Percentiles rank a stretch among this genome's conserved stretches.
Conservation (phyloP, 1,139 yeast genomes). For the Suhomyces coccinellae region DNA sequence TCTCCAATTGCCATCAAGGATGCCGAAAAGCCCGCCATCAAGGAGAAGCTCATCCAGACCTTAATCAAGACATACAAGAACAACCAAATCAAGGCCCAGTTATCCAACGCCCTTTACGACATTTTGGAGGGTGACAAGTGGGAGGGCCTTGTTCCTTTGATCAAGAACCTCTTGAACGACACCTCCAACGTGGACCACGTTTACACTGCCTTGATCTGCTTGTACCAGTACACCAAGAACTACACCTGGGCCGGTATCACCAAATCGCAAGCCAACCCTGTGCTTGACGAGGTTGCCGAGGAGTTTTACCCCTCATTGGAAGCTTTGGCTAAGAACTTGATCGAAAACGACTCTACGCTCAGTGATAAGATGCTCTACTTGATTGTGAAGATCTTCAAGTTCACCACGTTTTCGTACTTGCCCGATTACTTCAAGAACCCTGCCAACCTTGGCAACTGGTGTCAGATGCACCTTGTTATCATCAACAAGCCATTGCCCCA, state of each 20-base stretch:
- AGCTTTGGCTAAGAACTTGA: conserved; percentile 43
- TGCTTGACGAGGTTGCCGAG: conserved; percentile 48
- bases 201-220: conserved; percentile 57
- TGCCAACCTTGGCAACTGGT: conserved; percentile 60
- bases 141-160: conserved; percentile 41
- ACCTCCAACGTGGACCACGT: conserved; percentile 50
- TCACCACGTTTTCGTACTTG: conserved; percentile 53
- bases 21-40: conserved; percentile 54
- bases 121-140: conserved; percentile 48
- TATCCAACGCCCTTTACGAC: conserved; percentile 43
- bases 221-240: conserved; percentile 56
- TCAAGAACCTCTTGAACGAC: conserved; percentile 44
- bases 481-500: conserved; percentile 47
- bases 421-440: conserved; percentile 58
- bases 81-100: conserved; percentile 39
- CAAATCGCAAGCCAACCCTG: conserved; percentile 43
- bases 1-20: conserved; percentile 34
- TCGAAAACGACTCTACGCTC: conserved; percentile 25
- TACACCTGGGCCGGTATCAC: conserved; percentile 57
- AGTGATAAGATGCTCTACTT: conserved; percentile 61
- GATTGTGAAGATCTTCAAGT: conserved; percentile 66
- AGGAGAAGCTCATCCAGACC: conserved; percentile 51
- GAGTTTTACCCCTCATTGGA: conserved; percentile 60
- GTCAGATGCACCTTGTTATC: conserved; percentile 56
- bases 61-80: conserved; percentile 39